These are phyloP conservation scores for Diutina mesorugosa DNA, from an alignment of 1,139 yeast species.

Conservation along the genomic window DNA sequence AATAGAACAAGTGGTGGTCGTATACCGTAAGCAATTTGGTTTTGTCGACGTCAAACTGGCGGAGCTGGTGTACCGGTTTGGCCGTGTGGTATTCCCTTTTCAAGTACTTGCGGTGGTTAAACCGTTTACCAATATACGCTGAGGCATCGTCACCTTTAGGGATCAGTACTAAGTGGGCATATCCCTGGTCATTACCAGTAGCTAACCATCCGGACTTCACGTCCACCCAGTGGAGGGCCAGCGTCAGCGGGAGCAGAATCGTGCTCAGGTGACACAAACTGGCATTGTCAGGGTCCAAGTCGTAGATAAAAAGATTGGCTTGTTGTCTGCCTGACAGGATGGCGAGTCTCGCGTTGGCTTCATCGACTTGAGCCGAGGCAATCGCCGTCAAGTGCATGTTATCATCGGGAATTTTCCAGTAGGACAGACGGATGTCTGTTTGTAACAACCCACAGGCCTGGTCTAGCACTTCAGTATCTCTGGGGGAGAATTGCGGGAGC, in stretches of 20 bases:
- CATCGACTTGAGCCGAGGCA: conserved; percentile 18
- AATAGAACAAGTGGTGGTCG: conserved; percentile 50
- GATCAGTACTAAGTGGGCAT: conserved; percentile 54
- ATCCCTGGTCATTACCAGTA: conserved; percentile 62
- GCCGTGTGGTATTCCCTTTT: conserved; percentile 11
- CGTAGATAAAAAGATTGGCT: conserved; percentile 54
- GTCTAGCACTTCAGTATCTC: neutral
- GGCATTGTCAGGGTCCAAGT: conserved; percentile 28
- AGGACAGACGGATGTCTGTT: conserved; percentile 35
- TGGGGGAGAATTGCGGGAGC: neutral
- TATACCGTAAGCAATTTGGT: conserved; percentile 37
- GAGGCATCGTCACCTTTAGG: conserved; percentile 37
- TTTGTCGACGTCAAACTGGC: conserved; percentile 21
- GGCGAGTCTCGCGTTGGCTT: conserved; percentile 35
- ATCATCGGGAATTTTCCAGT: conserved; percentile 63
- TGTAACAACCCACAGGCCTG: neutral
- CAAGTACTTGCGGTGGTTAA: conserved; percentile 58
- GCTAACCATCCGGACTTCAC: conserved; percentile 26
- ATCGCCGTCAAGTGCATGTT: conserved; percentile 46
- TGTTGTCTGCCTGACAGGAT: conserved; percentile 46
- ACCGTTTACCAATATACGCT: conserved; percentile 64
- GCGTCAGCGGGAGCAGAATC: conserved; percentile 55
- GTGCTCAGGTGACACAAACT: conserved; percentile 64
- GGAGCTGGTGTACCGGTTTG: conserved; percentile 14
- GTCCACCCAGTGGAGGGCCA: conserved; percentile 50